These are phyloP conservation scores for Neurospora sp. DNA, from an alignment of 495 filamentous ascomycete species.

Conservation along the genomic window DNA sequence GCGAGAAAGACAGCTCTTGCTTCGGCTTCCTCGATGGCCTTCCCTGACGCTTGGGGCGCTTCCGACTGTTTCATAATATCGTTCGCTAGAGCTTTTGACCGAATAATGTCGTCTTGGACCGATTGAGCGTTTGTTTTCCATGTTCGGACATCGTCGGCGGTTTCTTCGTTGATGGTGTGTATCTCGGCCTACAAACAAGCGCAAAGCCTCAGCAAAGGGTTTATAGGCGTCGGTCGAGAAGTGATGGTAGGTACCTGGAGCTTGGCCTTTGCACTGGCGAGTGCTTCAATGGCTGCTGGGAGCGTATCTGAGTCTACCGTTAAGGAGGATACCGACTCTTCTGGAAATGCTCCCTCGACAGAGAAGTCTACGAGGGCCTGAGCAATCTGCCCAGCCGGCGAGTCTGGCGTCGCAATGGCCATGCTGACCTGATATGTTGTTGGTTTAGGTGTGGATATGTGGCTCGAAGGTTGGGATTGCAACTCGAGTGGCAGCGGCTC, in stretches of 20 bases:
- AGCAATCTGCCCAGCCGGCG: slow-evolving; percentile 34
- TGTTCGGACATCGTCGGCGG: slow-evolving; percentile 64
- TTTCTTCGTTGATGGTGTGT: slow-evolving; percentile 58
- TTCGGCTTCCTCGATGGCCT: slow-evolving; percentile 52
- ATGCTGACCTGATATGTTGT: slow-evolving; percentile 6
- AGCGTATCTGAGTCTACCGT: slow-evolving; percentile 49
- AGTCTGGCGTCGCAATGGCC: slow-evolving; percentile 3
- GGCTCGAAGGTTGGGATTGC: neutral
- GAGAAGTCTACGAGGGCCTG: slow-evolving; percentile 65
- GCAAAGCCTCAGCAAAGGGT: slow-evolving; percentile 4
- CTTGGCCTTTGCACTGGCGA: slow-evolving; percentile 54
- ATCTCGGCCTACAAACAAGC: slow-evolving; percentile 49
- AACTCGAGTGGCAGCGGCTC: neutral
- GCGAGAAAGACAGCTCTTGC: slow-evolving; percentile 61
- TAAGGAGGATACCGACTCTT: slow-evolving; percentile 59
- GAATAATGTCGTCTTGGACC: slow-evolving; percentile 71
- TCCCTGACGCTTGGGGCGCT: slow-evolving; percentile 47
- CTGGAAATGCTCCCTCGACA: slow-evolving; percentile 61
- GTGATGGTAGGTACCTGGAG: slow-evolving; percentile 47
- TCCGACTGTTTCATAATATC: slow-evolving; percentile 66
- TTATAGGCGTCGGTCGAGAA: neutral
- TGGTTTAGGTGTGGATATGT: neutral
- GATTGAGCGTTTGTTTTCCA: slow-evolving; percentile 79
- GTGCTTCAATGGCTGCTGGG: slow-evolving; percentile 50
- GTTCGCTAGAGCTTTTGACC: slow-evolving; percentile 58